phyloP scores from a whole-genome alignment of 140 eudicot species.

The Stevia rebaudiana region DNA sequence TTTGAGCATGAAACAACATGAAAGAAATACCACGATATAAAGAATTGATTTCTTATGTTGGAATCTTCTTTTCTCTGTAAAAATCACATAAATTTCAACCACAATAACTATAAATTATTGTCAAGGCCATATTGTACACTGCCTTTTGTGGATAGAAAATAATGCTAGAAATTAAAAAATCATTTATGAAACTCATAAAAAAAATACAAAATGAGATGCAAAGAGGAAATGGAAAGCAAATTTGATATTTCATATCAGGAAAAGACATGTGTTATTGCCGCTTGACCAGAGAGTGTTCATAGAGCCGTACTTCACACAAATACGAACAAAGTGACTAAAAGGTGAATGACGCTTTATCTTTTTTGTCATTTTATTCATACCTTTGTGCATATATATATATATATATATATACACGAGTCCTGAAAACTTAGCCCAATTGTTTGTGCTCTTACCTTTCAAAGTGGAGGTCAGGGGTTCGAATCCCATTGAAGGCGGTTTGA shows the following conservation, averaged over 20 bases:
- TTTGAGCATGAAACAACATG: background rate
- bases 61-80: background rate
- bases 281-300: conserved; percentile 24
- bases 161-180: background rate
- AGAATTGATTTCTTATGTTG: background rate
- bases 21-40: background rate
- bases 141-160: background rate
- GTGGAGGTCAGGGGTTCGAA: no score
- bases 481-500: no score
- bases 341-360: background rate
- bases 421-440: no score
- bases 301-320: conserved; percentile 27
- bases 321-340: conserved; percentile 25
- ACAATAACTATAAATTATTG: background rate
- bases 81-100: background rate
- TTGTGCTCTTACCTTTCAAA: no score
- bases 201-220: conserved; percentile 13
- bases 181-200: background rate
- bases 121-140: background rate
- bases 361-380: conserved; percentile 12
- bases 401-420: no score
- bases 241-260: conserved; percentile 34
- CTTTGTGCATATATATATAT: background rate
- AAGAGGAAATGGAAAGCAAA: conserved; percentile 9
- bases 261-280: conserved; percentile 23